Evolutionary conservation across 2,329 filamentous ascomycete genomes (phyloP).

Genomic region (Aureobasidium sp.): DNA sequence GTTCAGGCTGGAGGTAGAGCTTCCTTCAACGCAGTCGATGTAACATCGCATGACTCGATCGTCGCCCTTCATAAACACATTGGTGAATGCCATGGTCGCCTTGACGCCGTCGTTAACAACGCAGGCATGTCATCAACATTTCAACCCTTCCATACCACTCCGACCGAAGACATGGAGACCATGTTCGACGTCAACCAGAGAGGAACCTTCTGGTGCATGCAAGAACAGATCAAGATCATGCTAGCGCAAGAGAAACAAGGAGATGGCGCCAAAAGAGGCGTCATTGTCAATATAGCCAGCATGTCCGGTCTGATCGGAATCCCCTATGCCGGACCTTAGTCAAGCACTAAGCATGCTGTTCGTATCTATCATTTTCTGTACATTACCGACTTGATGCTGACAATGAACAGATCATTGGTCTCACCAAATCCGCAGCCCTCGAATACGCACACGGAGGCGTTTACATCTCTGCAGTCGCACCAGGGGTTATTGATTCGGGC

Average conservation of each 20-base stretch:
- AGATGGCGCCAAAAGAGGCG: background rate
- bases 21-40: background rate
- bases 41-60: background rate
- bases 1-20: background rate
- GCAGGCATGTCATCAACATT: slow-evolving; percentile 6
- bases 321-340: background rate
- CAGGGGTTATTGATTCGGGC: background rate
- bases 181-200: slow-evolving; percentile 1
- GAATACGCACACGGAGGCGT: background rate
- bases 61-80: background rate
- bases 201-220: slow-evolving; percentile 5
- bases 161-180: background rate
- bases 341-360: slow-evolving; percentile 1
- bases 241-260: background rate
- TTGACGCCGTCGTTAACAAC: slow-evolving; percentile 6
- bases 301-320: slow-evolving; percentile 3
- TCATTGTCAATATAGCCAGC: background rate
- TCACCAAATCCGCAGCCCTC: background rate
- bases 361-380: background rate
- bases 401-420: background rate
- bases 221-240: slow-evolving; percentile 12
- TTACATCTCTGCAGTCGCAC: background rate
- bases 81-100: background rate
- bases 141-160: background rate
- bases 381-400: background rate